These are phyloP conservation scores for Botryosphaeria agaves DNA, from an alignment of 2,329 filamentous ascomycete species.

Conservation along the genomic window DNA sequence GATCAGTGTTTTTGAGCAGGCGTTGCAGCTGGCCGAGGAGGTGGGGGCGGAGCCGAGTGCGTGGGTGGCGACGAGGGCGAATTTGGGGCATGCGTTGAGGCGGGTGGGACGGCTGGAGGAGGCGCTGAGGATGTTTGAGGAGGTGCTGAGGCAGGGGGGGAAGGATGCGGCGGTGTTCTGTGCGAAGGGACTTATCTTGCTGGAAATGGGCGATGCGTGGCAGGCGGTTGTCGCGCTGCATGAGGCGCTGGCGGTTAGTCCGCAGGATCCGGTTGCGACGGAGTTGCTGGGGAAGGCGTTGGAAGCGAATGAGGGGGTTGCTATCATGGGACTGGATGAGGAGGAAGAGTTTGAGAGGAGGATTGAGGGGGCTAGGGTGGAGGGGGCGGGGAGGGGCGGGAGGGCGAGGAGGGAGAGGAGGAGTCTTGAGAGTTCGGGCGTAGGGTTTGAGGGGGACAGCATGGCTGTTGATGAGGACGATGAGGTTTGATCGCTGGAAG, in stretches of 20 bases:
- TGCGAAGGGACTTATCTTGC: constrained; percentile 66
- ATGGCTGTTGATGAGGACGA: neutral
- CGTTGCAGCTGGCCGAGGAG: constrained; percentile 40
- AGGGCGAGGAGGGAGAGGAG: constrained; percentile 30
- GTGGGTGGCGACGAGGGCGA: constrained; percentile 57
- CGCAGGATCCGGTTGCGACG: constrained; percentile 67
- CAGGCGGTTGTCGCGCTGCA: constrained; percentile 73
- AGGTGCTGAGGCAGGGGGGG: constrained; percentile 59
- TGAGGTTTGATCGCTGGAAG: too few relatives aligned
- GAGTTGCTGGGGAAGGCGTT: constrained; percentile 60
- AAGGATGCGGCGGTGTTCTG: constrained; percentile 66
- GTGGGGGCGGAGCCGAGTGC: neutral
- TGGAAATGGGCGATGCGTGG: constrained; percentile 57
- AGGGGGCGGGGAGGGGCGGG: constrained; percentile 16
- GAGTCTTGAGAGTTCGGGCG: constrained; percentile 14
- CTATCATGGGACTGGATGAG: constrained; percentile 8
- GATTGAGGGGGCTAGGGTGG: constrained; percentile 31
- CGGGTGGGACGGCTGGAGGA: constrained; percentile 51
- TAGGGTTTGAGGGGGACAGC: constrained; percentile 8
- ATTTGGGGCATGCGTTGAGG: constrained; percentile 76
- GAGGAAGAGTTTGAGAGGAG: constrained; percentile 37
- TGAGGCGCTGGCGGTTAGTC: constrained; percentile 61
- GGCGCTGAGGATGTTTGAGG: constrained; percentile 67
- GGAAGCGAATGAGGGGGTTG: constrained; percentile 19
- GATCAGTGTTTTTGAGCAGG: constrained; percentile 57